Conservation (phyloP, 208 protist genomes). For the Acanthamoeba healyi region DNA sequence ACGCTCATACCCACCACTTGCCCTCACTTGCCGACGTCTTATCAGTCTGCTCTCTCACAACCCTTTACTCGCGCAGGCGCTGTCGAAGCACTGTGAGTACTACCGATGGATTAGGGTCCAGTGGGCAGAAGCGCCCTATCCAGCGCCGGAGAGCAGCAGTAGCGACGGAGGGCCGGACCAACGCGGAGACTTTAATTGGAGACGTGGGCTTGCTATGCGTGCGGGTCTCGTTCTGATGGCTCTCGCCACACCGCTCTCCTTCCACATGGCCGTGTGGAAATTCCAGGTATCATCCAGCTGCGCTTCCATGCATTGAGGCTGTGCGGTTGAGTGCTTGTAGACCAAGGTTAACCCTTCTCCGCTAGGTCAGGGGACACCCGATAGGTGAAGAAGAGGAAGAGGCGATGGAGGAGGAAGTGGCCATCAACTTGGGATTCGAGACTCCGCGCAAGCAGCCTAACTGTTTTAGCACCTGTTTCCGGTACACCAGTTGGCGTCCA, state of each 20-base stretch:
- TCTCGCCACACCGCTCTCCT: constrained; percentile 39
- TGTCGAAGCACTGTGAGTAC: constrained; percentile 56
- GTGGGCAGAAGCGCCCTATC: not conserved
- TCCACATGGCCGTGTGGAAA: constrained; percentile 54
- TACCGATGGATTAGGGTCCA: constrained; percentile 56
- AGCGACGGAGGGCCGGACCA: not conserved
- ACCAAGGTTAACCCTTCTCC: too few species aligned
- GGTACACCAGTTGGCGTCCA: constrained; percentile 50
- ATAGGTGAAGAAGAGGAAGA: constrained; percentile 1
- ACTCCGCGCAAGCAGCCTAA: not conserved
- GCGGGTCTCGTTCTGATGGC: constrained; percentile 15
- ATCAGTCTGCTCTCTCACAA: not conserved
- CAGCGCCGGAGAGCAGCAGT: not conserved
- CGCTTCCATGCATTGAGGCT: too few species aligned
- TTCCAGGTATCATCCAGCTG: not conserved
- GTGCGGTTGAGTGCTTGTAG: too few species aligned
- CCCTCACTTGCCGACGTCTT: not conserved
- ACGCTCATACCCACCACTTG: not conserved
- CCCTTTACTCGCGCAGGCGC: too few species aligned
- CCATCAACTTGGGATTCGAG: constrained; percentile 45
- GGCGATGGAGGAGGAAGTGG: constrained; percentile 40
- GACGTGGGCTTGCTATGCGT: not conserved
- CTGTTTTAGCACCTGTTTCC: constrained; percentile 1
- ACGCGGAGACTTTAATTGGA: not conserved
- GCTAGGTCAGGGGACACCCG: constrained; percentile 3